These are phyloP conservation scores for Cytospora chrysosperma DNA, from an alignment of 2,329 filamentous ascomycete species.

Conservation along the genomic window DNA sequence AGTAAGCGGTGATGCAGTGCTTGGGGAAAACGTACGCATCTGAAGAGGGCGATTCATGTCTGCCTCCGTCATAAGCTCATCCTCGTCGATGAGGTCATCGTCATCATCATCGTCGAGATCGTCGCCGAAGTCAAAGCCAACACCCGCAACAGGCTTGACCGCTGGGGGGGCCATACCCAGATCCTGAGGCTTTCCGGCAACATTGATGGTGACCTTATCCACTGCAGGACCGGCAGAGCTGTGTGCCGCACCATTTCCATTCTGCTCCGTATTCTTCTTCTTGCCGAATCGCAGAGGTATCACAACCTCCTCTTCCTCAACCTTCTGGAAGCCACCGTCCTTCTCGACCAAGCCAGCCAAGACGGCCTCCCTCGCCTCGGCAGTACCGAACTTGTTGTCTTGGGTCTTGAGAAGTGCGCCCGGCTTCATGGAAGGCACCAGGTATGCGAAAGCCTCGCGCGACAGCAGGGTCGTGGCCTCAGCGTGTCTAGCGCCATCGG, in stretches of 20 bases:
- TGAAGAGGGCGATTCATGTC: slow-evolving; percentile 76
- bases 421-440: slow-evolving; percentile 69
- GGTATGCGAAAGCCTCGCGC: slow-evolving; percentile 64
- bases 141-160: slow-evolving; percentile 49
- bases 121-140: slow-evolving; percentile 64
- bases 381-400: slow-evolving; percentile 56
- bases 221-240: slow-evolving; percentile 37
- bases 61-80: slow-evolving; percentile 79
- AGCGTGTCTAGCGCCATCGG: slow-evolving; percentile 60
- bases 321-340: slow-evolving; percentile 70
- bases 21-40: slow-evolving; percentile 64
- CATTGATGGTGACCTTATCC: slow-evolving; percentile 33
- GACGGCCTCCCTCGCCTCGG: slow-evolving; percentile 74
- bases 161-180: slow-evolving; percentile 37
- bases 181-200: slow-evolving; percentile 39
- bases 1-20: background rate
- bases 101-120: slow-evolving; percentile 68
- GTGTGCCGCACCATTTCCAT: slow-evolving; percentile 10
- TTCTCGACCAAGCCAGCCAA: slow-evolving; percentile 73
- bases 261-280: slow-evolving; percentile 51
- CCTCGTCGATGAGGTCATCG: slow-evolving; percentile 89
- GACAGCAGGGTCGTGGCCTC: slow-evolving; percentile 65
- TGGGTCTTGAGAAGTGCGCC: slow-evolving; percentile 69
- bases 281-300: slow-evolving; percentile 63
- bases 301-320: slow-evolving; percentile 59